Evolutionary conservation across 2,329 filamentous ascomycete species (phyloP), one percentile per base, ranked within the genome.

Genomic region (Parascedosporium putredinis): DNA sequence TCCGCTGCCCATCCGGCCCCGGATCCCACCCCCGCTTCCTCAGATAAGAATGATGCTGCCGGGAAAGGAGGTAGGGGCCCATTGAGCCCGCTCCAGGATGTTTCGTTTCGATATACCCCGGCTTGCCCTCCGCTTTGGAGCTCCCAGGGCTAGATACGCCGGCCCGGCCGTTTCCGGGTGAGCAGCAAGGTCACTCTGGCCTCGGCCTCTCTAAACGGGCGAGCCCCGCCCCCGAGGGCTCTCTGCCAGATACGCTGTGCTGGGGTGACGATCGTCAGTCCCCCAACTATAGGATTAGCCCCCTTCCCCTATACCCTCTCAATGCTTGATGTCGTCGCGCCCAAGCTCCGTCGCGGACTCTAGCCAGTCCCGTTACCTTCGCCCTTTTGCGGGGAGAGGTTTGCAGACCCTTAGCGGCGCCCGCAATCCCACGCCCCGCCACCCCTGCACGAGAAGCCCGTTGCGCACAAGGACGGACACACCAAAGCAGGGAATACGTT

Each of bases 311-410:
- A 71, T 73, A 42, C 73, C 73, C 27, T 65, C 72, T 14, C 73
- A 77, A 55, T 77, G 70, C 52, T 57, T 76, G 24, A 63, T 75
- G 60, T 63, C 70, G 6, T 75, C 74, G n/a, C 74, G 76, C 54
- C 67, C 72, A 22, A 70, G 71, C 48, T 79, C 76, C 5, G 75
- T 70, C 1, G 70, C 73, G 1, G 74, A 5, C 66, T 69, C 50
- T 70, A 49, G 47, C 47, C 47, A 72, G 50, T 63, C 67, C 50
- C 68, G 68, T 52, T 80, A 79, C 53, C 62, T 76, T 9, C 66
- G 70, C 25, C 77, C 77, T 1, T 81, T 81, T 62, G 66, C 69
- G 8, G 77, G 77, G 1, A 76, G 70, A 52, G 77, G 77, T 25
- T 65, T 79, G 2, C 64, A 75, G 45, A 79, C 76, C 57, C 69